Evolutionary conservation across 148 eudicot species (phyloP), one percentile per base, ranked within the genome.

Genomic region (Dysphania ambrosioides): DNA sequence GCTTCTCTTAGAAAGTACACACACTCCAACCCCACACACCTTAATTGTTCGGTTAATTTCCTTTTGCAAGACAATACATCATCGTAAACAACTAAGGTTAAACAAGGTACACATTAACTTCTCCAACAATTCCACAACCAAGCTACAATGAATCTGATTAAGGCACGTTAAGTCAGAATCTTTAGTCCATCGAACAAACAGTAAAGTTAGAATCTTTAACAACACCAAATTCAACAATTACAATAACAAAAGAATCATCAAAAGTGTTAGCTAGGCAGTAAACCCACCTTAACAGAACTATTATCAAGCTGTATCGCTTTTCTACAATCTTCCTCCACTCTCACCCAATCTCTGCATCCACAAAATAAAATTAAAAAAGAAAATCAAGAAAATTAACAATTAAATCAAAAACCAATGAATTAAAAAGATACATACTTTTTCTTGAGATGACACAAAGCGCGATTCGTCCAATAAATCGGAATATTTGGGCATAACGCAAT

Each of bases 401-500:
- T 10, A 44, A 69, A 32, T 7, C 36, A 26, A 41, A 24, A 72
- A 57, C 1, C 5, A 38, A 30, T 12, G 12, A 38, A 1, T 11
- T 16, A 21, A 29, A 27, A 27, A 12, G 38, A 34, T 64, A 77
- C 89, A 75, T 91, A 93, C 97, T 86, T 86, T 82, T 84, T 85
- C 82, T 66, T 89, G 11, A 78, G 84, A 82, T 94, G 91, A 61
- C 97, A 94, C 34, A 91, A 59, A 41, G 98, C 98, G 8, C 97
- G 97, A 81, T 90, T 92, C 31, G 92, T 88, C 97, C 93, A 91
- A 81, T 94, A 94, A 32, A 94, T 70, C 0, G 93, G 75, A 19
- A 88, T 90, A 79, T 87, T 82, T 85, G 96, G 95, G 96, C 97
- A 92, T 72, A 92, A 80, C 29, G 88, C 68, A 78, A 92, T 92